Base-by-base conservation (phyloP, 768 basidiomycete genomes). In the Cyathus striatus region DNA sequence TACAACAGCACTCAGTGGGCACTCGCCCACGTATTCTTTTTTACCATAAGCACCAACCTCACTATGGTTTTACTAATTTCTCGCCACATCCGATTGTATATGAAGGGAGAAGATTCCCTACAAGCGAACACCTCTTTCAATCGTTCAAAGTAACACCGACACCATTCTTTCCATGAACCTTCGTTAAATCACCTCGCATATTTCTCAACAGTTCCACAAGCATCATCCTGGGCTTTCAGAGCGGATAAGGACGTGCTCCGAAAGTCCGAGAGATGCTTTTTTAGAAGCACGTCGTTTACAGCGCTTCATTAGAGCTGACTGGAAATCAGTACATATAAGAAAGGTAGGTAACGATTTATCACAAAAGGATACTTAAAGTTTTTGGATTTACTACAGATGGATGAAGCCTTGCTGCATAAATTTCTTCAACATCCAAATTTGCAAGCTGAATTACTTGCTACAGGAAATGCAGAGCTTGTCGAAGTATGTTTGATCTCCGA, bases 91-190 rank as follows among this genome's bases (percentile, higher is more conserved):
- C 76, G 33, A 75, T 88, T 7, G 51, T 66, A 6, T 81, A 83
- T 55, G 70, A 77, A 23, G 78, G 78, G 27, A 81, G 78, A 54
- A 68, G 61, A 42, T 88, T 86, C 54, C 82, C 84, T 1, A 88
- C 85, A 1, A 82, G 82, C 54, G 86, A 86, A 55, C 86, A 87
- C 58, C 71, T 87, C 9, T 87, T 85, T 52, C 85, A 87, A 50
- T 80, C 85, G 2, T 75, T 86, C 63, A 86, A 85, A 57, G 82
- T 80, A 42, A 9, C 58, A 48, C 4, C 10, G n/a, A 3, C 4
- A 21, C 23, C 45, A 9, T 5, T 22, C 23, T 23, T 25, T 12
- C 24, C 17, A 27, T 13, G 18, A 18, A 12, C 36, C 23, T 17
- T 32, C 36, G 35, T n/a, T 36, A 42, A 38, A 46, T 38, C 46